Evolutionary conservation across 2,329 filamentous ascomycete genomes (phyloP).

Genomic region (Colletotrichum sp.): DNA sequence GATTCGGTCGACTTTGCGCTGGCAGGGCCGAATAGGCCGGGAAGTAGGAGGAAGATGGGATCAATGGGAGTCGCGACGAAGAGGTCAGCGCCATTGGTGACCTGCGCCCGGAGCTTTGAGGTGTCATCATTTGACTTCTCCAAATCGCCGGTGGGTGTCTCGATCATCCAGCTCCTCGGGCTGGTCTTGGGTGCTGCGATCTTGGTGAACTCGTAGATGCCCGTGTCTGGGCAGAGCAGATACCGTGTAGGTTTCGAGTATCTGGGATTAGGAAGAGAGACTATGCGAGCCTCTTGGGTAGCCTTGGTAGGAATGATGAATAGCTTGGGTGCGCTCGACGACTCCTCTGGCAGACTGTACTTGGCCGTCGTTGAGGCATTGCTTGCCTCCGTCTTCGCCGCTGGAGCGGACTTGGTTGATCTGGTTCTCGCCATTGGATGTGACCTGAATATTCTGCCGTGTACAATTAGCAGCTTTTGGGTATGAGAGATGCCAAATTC

Average conservation of each 20-base stretch:
- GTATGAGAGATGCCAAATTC: not conserved
- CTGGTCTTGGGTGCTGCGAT: conserved; percentile 56
- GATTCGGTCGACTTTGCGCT: conserved; percentile 47
- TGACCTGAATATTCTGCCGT: not conserved
- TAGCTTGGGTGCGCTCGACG: conserved; percentile 54
- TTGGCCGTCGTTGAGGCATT: conserved; percentile 33
- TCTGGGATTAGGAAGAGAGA: conserved; percentile 66
- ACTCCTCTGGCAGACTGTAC: conserved; percentile 44
- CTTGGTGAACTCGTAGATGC: conserved; percentile 70
- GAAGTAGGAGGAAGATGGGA: conserved; percentile 81
- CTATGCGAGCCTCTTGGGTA: conserved; percentile 58
- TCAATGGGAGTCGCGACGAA: conserved; percentile 86
- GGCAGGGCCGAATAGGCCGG: conserved; percentile 62
- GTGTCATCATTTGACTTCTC: conserved; percentile 23
- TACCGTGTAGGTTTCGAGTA: conserved; percentile 61
- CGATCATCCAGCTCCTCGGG: conserved; percentile 68
- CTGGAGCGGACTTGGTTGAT: conserved; percentile 40
- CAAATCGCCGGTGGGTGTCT: conserved; percentile 29
- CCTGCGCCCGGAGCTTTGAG: conserved; percentile 25
- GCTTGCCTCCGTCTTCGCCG: conserved; percentile 32
- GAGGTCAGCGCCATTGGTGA: conserved; percentile 74
- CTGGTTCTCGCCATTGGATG: conserved; percentile 55
- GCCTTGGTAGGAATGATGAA: conserved; percentile 66
- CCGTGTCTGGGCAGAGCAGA: conserved; percentile 64
- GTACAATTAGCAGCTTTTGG: not conserved